A percentile compares a stretch with the other conserved stretches of the same genome.
Evolutionary conservation across 805 yeast species (phyloP).

Genomic region (Ogataea polymorpha): DNA sequence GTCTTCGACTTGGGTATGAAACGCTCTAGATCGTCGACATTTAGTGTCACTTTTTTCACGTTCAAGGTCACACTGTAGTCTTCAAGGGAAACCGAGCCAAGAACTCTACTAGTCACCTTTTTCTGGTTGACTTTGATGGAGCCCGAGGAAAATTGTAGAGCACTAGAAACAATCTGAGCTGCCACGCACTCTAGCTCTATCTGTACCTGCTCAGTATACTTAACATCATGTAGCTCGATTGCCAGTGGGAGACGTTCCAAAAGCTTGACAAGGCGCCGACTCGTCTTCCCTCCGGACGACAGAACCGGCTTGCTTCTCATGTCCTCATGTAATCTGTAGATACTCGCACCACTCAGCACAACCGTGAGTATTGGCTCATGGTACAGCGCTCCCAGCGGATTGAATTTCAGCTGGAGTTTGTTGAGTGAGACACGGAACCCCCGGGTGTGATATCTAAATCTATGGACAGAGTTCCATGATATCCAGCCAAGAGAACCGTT

Average conservation of each 20-base stretch:
- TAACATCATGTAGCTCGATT: not conserved
- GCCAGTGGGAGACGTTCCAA: not conserved
- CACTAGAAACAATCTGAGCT: not conserved
- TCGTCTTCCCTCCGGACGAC: too few relatives aligned
- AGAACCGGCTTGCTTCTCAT: too few relatives aligned
- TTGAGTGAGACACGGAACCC: slow-evolving; percentile 9
- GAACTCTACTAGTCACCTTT: not conserved
- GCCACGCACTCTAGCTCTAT: not conserved
- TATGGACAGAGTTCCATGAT: slow-evolving; percentile 24
- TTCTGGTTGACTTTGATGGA: not conserved
- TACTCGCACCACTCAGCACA: not conserved
- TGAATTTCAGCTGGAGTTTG: slow-evolving; percentile 17
- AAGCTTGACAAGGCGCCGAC: not conserved
- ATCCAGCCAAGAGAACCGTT: slow-evolving; percentile 22
- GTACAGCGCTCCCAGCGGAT: slow-evolving; percentile 17
- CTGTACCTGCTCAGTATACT: not conserved
- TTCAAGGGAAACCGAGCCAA: not conserved
- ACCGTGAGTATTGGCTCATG: slow-evolving; percentile 1
- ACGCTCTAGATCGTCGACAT: slow-evolving; percentile 2
- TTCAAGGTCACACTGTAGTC: not conserved
- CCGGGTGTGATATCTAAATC: slow-evolving; percentile 12
- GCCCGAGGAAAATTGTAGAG: not conserved
- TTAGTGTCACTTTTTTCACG: not conserved
- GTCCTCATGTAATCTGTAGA: not conserved
- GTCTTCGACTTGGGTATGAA: not conserved